Evolutionary conservation across 1,284 basidiomycete genomes (phyloP), one percentile per base, ranked within the genome.

Genomic region (Anthracocystis walkeri): DNA sequence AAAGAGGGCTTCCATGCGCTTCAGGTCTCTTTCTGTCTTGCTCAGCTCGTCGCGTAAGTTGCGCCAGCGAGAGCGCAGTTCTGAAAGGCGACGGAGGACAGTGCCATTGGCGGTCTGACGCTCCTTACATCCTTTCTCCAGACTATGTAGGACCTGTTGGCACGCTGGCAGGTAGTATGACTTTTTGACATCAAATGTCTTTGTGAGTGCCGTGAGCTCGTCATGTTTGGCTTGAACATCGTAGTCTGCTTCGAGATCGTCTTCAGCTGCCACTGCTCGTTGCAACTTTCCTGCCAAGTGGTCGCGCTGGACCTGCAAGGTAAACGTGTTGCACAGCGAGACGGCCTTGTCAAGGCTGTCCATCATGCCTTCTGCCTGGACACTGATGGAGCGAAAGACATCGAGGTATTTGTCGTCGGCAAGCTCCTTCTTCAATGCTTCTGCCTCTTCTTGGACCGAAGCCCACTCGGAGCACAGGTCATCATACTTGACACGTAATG

Each of bases 301-400:
- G 20, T 78, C 68, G 42, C 53, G 64, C 8, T 74, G 62, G 7
- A 75, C 61, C 27, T 76, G 64, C 14, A 50, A 41, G 44, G 82
- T 67, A 57, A 84, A 84, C 79, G 91, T 91, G 87, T 93, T 91
- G 87, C 92, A 94, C 77, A 92, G 89, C 75, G 90, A 90, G 49
- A 95, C 90, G 7, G 92, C 92, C 84, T 94, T 96, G 87, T 97
- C 93, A 72, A 98, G 86, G 80, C 93, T 94, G 29, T 91, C 90
- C 93, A 98, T 95, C 94, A 98, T 96, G 29, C 92, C 93, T 82
- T 95, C 92, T 35, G 94, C 94, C 85, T 97, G 95, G 71, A 93
- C 91, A 14, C 91, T 92, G 45, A 94, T 94, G 40, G 93, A 94
- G 73, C 93, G 89, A 85, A 97, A 97, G n/a, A 97, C 92, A 10